These are phyloP conservation scores for Candida sojae DNA, from an alignment of 1,139 yeast genomes.

Conservation along the genomic window DNA sequence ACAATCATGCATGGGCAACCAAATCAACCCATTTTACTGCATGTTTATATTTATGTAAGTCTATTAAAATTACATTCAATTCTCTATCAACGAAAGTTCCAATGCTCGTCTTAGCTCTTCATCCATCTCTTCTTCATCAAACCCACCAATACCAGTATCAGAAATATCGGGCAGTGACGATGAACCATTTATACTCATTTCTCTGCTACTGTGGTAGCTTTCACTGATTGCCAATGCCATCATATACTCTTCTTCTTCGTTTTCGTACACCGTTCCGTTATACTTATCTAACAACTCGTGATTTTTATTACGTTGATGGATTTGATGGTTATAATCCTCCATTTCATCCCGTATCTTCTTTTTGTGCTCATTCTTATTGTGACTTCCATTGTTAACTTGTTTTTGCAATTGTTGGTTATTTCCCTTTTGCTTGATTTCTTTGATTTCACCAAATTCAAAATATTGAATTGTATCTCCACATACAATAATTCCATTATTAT, in stretches of 20 bases:
- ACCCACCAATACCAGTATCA: conserved; percentile 3
- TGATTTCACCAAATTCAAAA: conserved; percentile 55
- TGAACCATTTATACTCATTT: conserved; percentile 6
- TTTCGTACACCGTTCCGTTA: conserved; percentile 41
- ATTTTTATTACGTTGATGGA: conserved; percentile 19
- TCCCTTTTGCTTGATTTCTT: conserved; percentile 1
- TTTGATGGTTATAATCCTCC: conserved; percentile 38
- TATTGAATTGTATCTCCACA: conserved; percentile 62
- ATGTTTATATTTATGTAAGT: too few species aligned
- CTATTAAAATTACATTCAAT: conserved; percentile 6
- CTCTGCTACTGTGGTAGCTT: conserved; percentile 23
- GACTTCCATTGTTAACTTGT: conserved; percentile 11
- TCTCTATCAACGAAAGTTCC: conserved; percentile 29
- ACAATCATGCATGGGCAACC: too few species aligned
- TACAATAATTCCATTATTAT: conserved; percentile 54
- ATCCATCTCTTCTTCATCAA: conserved; percentile 14
- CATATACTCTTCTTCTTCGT: conserved; percentile 49
- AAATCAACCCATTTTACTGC: too few species aligned
- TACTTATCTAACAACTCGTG: conserved; percentile 40
- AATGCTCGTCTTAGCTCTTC: conserved; percentile 23
- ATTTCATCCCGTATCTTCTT: conserved; percentile 34
- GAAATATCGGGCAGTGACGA: neutral
- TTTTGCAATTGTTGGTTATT: conserved; percentile 8
- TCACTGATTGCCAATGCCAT: conserved; percentile 57
- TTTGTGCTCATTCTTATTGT: conserved; percentile 15